Evolutionary conservation across 2,329 filamentous ascomycete species (phyloP).

Genomic region (Ascochyta rabiei): DNA sequence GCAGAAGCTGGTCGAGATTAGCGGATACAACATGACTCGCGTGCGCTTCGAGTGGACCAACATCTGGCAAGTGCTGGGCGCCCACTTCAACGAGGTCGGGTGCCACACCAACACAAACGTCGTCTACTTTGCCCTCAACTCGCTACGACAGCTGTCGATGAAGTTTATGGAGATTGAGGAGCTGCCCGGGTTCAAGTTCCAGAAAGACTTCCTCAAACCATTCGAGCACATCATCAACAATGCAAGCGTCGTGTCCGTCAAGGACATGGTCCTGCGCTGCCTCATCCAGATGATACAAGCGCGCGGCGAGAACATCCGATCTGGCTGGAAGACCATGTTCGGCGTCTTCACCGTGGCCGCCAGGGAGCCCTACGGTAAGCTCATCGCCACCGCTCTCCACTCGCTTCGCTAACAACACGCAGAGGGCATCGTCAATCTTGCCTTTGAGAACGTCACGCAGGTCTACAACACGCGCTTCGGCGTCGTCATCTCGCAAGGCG

Average conservation of each 20-base stretch:
- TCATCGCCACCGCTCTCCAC: not conserved
- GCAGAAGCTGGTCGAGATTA: slow-evolving; percentile 98
- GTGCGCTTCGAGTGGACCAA: slow-evolving; percentile 98
- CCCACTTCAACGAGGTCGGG: slow-evolving; percentile 97
- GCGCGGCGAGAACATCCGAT: slow-evolving; percentile 93
- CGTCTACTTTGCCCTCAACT: slow-evolving; percentile 97
- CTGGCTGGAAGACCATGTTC: slow-evolving; percentile 99
- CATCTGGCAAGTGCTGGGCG: slow-evolving; percentile 96
- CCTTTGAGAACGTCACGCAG: slow-evolving; percentile 94
- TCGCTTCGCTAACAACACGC: slow-evolving; percentile 22
- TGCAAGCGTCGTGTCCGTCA: slow-evolving; percentile 87
- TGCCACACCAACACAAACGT: slow-evolving; percentile 96
- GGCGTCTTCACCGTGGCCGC: slow-evolving; percentile 97
- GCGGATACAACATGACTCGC: slow-evolving; percentile 99
- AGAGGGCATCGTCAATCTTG: slow-evolving; percentile 94
- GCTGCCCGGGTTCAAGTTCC: slow-evolving; percentile 97
- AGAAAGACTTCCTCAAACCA: slow-evolving; percentile 98
- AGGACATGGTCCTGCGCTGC: slow-evolving; percentile 95
- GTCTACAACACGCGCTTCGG: slow-evolving; percentile 96
- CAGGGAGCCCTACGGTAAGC: slow-evolving; percentile 76
- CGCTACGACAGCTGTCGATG: slow-evolving; percentile 93
- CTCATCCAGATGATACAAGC: slow-evolving; percentile 99
- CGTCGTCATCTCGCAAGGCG: slow-evolving; percentile 93
- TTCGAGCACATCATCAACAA: slow-evolving; percentile 98
- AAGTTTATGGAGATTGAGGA: slow-evolving; percentile 99